phyloP scores from a whole-genome alignment of 1,284 basidiomycete species.

The Paramarasmius palmivorus region DNA sequence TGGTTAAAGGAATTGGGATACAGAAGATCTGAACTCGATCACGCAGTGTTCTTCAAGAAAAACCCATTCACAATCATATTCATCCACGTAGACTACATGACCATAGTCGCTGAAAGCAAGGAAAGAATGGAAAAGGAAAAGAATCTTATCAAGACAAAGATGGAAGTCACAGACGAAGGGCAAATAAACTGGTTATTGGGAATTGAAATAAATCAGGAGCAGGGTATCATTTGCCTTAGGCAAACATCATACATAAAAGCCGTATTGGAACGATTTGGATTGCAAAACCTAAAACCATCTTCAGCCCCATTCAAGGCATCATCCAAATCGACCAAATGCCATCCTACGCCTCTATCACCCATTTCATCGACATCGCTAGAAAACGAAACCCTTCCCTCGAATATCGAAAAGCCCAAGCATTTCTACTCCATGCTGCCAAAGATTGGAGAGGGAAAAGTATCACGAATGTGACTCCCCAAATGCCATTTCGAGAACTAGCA shows the following conservation, averaged over 20 bases:
- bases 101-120: background rate
- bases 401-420: no score
- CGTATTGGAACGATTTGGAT: background rate
- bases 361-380: no score
- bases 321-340: no score
- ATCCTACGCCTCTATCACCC: no score
- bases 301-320: background rate
- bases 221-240: background rate
- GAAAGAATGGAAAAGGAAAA: background rate
- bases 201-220: background rate
- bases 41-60: background rate
- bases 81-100: background rate
- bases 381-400: no score
- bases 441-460: no score
- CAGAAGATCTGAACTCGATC: background rate
- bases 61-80: background rate
- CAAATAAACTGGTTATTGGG: background rate
- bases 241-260: background rate
- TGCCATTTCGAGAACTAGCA: background rate
- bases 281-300: background rate
- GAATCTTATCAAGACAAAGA: background rate
- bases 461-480: background rate
- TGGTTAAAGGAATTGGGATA: background rate
- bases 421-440: no score
- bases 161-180: background rate